A percentile compares a stretch with the other conserved stretches of the same genome.
Conservation (phyloP, 2,329 filamentous ascomycete genomes). For the Corinectria fuckeliana region DNA sequence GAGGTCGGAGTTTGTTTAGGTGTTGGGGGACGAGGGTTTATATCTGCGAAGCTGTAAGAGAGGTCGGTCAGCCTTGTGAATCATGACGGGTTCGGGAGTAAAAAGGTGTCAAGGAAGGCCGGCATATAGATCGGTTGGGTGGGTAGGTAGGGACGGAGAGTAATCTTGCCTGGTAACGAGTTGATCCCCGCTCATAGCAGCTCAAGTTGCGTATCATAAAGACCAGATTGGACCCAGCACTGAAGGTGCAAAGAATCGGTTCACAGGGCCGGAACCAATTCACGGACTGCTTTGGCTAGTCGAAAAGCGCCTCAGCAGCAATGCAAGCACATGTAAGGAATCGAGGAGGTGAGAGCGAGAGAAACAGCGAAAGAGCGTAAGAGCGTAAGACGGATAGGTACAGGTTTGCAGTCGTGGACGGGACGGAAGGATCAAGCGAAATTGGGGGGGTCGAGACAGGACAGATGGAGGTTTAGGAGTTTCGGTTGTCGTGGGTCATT, state of each 20-base stretch:
- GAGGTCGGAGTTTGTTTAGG: slow-evolving; percentile 64
- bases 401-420: slow-evolving; percentile 4
- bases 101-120: slow-evolving; percentile 16
- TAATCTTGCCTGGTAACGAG: slow-evolving; percentile 58
- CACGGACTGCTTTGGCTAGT: slow-evolving; percentile 1
- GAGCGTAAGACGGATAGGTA: too few relatives aligned
- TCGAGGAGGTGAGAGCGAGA: slow-evolving; percentile 10
- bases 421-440: slow-evolving; percentile 17
- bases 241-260: slow-evolving; percentile 10
- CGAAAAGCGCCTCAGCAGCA: slow-evolving; percentile 23
- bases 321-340: slow-evolving; percentile 28
- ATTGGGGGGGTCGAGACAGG: slow-evolving; percentile 19
- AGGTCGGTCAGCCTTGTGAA: slow-evolving; percentile 45
- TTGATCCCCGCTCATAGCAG: slow-evolving; percentile 70
- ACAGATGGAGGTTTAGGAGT: slow-evolving; percentile 23
- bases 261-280: slow-evolving; percentile 16
- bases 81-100: slow-evolving; percentile 17
- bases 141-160: slow-evolving; percentile 13
- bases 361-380: neutral
- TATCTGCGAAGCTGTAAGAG: slow-evolving; percentile 64
- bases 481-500: slow-evolving; percentile 36
- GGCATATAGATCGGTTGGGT: neutral
- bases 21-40: slow-evolving; percentile 66
- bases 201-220: slow-evolving; percentile 39
- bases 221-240: slow-evolving; percentile 28